Conservation (phyloP, 306 rosid genomes). For the Biancaea sappan region DNA sequence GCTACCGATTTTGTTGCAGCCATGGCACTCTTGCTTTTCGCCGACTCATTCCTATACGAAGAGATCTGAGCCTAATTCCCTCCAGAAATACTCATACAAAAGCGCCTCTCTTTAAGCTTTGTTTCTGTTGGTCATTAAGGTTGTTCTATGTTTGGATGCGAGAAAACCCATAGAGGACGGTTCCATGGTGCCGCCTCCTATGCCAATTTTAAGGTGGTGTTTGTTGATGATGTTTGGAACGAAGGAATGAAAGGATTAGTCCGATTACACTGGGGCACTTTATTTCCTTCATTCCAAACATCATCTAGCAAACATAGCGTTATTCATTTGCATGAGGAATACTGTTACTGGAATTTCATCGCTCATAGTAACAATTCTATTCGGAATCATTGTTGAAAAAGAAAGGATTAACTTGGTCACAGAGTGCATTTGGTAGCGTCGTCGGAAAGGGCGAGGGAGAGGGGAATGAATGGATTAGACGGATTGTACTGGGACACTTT, state of each 20-base stretch:
- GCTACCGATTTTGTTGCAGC: slow-evolving; percentile 45
- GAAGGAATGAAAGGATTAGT: slow-evolving; percentile 20
- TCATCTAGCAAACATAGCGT: slow-evolving; percentile 35
- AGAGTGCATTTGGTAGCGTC: too few relatives aligned
- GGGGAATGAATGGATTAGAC: too few relatives aligned
- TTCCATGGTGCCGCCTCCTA: background rate
- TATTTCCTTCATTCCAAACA: slow-evolving; percentile 35
- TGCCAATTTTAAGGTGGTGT: background rate
- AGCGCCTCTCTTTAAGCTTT: background rate
- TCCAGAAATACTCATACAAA: background rate
- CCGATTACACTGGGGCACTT: background rate
- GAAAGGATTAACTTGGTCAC: background rate
- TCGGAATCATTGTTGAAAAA: background rate
- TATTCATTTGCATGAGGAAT: background rate
- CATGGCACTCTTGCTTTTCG: slow-evolving; percentile 33
- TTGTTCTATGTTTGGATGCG: background rate
- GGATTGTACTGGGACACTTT: too few relatives aligned
- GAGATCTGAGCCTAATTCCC: slow-evolving; percentile 46
- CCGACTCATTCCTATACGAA: background rate
- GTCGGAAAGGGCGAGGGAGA: too few relatives aligned
- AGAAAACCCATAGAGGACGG: background rate
- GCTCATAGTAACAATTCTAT: too few relatives aligned
- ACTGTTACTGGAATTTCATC: background rate
- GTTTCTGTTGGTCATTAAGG: background rate
- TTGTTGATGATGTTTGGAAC: slow-evolving; percentile 35